Percentiles rank a stretch among this genome's conserved stretches.
Conservation (phyloP, 352 stramenopile species). For the Peronospora belbahrii region DNA sequence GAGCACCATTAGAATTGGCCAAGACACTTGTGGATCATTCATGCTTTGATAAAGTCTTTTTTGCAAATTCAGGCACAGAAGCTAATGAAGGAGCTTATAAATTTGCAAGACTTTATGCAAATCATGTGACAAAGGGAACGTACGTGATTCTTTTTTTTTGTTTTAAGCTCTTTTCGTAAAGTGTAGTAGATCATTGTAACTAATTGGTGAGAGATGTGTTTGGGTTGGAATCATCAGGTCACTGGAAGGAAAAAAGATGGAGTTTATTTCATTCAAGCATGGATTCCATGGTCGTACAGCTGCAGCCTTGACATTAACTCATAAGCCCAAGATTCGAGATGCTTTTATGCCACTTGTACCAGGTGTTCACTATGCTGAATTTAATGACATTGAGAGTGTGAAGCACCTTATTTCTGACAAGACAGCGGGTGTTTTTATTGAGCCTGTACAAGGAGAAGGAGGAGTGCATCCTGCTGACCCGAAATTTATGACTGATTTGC, state of each 20-base stretch:
- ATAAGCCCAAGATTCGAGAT: constrained; percentile 85
- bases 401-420: constrained; percentile 65
- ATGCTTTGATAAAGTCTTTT: constrained; percentile 96
- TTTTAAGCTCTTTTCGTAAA: too few species aligned
- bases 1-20: constrained; percentile 89
- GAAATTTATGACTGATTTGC: constrained; percentile 87
- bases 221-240: constrained; percentile 19
- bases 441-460: constrained; percentile 89
- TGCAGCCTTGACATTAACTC: constrained; percentile 68
- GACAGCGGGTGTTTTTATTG: constrained; percentile 72
- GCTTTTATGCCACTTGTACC: constrained; percentile 78
- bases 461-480: constrained; percentile 88
- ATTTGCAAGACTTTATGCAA: constrained; percentile 77
- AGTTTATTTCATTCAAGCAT: constrained; percentile 85
- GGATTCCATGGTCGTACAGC: constrained; percentile 81
- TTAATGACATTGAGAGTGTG: constrained; percentile 81
- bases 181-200: too few species aligned
- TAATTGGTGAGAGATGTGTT: too few species aligned
- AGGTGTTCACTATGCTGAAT: constrained; percentile 62
- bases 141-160: too few species aligned
- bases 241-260: constrained; percentile 67
- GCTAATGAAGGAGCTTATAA: constrained; percentile 86
- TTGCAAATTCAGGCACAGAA: constrained; percentile 94
- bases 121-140: constrained; percentile 55
- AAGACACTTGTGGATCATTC: constrained; percentile 94